Conservation (phyloP, 139 green algal species). For the Dunaliella sp. region DNA sequence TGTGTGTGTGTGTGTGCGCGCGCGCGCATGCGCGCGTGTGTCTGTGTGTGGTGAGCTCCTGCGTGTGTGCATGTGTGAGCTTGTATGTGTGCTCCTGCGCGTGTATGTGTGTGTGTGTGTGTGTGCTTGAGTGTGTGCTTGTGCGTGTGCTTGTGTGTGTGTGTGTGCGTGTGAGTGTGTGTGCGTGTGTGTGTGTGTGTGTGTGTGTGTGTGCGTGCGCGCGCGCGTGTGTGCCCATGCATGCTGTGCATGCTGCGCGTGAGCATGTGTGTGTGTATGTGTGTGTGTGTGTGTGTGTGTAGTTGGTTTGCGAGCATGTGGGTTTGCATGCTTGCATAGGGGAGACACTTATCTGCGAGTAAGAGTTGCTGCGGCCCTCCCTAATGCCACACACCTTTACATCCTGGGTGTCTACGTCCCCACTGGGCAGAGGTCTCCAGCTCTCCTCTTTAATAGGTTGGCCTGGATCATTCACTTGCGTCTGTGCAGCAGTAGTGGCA, state of each 20-base stretch:
- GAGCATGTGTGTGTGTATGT: neutral
- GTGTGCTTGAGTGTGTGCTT: no score
- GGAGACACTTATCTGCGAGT: no score
- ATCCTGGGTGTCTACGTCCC: slow-evolving; percentile 1
- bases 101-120: no score
- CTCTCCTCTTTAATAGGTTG: neutral
- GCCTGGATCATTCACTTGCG: neutral
- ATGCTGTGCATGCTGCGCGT: no score
- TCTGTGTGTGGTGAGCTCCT: no score
- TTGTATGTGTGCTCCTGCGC: neutral
- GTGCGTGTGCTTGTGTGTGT: no score
- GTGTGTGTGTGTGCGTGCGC: neutral
- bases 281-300: neutral
- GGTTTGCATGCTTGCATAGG: no score
- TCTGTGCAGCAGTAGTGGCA: neutral
- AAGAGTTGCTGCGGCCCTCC: no score
- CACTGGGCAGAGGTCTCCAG: slow-evolving; percentile 6
- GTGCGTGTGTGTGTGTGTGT: neutral
- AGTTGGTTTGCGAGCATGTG: neutral
- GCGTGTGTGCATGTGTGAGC: neutral
- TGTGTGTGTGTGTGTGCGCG: neutral
- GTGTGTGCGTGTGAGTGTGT: neutral
- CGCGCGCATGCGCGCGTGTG: neutral
- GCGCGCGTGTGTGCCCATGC: neutral
- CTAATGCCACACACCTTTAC: slow-evolving; percentile 6